Evolutionary conservation across 352 stramenopile genomes (phyloP).

Genomic region (Pythium pectinolyticum): DNA sequence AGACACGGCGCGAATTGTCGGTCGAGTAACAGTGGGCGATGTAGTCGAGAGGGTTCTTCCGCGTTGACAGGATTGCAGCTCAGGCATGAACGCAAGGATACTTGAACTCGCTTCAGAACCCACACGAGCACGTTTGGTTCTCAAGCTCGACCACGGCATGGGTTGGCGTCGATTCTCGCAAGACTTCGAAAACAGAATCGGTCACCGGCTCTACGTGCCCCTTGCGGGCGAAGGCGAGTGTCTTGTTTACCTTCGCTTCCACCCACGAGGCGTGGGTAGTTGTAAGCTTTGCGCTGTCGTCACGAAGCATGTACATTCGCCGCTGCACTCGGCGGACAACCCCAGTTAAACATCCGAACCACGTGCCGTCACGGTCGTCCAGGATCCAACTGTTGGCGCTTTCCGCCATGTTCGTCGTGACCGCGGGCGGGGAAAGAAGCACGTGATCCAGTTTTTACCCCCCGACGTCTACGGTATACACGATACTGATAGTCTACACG

Average conservation of each 20-base stretch:
- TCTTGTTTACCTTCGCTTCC: neutral
- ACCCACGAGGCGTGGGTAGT: neutral
- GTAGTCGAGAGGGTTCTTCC: conserved; percentile 1
- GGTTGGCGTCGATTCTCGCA: neutral
- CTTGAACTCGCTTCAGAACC: neutral
- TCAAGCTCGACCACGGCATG: neutral
- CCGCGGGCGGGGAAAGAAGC: neutral
- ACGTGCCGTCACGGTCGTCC: neutral
- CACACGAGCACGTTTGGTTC: neutral
- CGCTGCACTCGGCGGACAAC: neutral
- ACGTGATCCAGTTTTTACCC: neutral
- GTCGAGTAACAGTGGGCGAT: neutral
- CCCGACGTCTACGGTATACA: neutral
- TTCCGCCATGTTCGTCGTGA: conserved; percentile 10
- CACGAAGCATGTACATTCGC: neutral
- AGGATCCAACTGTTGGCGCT: conserved; percentile 2
- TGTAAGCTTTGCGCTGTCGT: neutral
- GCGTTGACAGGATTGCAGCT: neutral
- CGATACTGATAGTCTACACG: neutral
- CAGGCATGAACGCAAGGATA: conserved; percentile 2
- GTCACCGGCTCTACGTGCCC: neutral
- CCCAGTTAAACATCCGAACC: conserved; percentile 1
- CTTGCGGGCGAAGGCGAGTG: neutral
- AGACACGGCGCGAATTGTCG: neutral
- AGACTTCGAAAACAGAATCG: neutral